Base-by-base conservation (phyloP, 257 asterid species). In the Solanum verrucosum region DNA sequence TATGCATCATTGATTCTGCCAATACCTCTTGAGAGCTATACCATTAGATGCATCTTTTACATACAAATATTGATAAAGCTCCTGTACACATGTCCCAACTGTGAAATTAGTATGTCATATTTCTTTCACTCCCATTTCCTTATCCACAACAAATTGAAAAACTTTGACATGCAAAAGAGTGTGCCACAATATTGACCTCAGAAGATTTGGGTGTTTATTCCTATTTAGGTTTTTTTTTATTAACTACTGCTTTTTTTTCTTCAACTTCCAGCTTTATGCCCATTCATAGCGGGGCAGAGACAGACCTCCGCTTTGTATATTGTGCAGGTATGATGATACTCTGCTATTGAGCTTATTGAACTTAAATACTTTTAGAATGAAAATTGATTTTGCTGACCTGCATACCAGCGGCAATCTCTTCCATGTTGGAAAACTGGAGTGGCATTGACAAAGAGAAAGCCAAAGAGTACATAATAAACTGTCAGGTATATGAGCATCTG, bases 291-390 rank as follows among this genome's bases (percentile, higher is more conserved):
- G 99, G 99, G 87, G 99, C 97, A 77, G 99, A 97, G 95, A 91
- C 92, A 87, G 99, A 97, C 94, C 98, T 97, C 67, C 95, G 99
- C 77, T 97, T 97, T 90, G 96, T 97, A 88, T 97, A 89, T 90
- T 97, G 99, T 91, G 99, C 99, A 67, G 98, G 99, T 94, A 90
- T 89, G 89, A 81, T 56, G 59, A 88, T 72, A 25, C 27, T 82
- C 85, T 82, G 23, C 29, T 21, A 84, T 90, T 73, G 84, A 31
- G 71, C 67, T 88, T n/a, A 42, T 25, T 67, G 44, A 37, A 38
- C 86, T 88, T 88, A 78, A 42, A 59, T 37, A 81, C 70, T 46
- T 52, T 88, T 86, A 82, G 86, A 84, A 75, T 34, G 85, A 87
- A 82, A 72, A 81, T 20, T 86, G 85, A 86, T 77, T 86, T 72